A percentile compares a stretch with the other conserved stretches of the same genome.
These are phyloP conservation scores for Ceratocystis variospora DNA, from an alignment of 2,329 filamentous ascomycete genomes.

Conservation along the genomic window DNA sequence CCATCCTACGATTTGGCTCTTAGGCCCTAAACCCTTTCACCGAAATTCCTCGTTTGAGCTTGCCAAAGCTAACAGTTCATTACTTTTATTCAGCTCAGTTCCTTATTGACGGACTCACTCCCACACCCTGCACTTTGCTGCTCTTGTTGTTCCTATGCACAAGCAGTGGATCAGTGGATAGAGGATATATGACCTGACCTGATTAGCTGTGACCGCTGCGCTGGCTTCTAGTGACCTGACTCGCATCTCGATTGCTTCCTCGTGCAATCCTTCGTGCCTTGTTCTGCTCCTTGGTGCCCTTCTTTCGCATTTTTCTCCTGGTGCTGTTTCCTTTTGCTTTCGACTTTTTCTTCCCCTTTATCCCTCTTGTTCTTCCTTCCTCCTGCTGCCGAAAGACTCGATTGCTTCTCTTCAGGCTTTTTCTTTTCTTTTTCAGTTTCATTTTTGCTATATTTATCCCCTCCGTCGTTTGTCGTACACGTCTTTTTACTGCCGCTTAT, in stretches of 20 bases:
- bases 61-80: not conserved
- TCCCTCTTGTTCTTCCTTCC: not conserved
- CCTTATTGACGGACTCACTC: too few relatives aligned
- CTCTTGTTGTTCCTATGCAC: not conserved
- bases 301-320: not conserved
- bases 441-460: not conserved
- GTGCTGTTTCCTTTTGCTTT: not conserved
- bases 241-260: slow-evolving; percentile 5
- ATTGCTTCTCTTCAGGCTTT: not conserved
- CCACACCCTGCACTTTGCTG: not conserved
- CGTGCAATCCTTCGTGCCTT: slow-evolving; percentile 6
- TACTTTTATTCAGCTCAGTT: too few relatives aligned
- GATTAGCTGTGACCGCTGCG: not conserved
- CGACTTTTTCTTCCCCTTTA: not conserved
- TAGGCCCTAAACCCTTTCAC: not conserved
- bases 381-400: not conserved
- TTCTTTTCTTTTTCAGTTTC: not conserved
- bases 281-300: not conserved
- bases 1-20: not conserved
- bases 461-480: not conserved
- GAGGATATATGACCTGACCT: not conserved
- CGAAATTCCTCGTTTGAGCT: not conserved
- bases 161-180: not conserved
- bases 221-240: not conserved
- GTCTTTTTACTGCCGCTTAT: not conserved